Base-by-base conservation (phyloP, 495 filamentous ascomycete species). In the Geopyxis carbonaria region DNA sequence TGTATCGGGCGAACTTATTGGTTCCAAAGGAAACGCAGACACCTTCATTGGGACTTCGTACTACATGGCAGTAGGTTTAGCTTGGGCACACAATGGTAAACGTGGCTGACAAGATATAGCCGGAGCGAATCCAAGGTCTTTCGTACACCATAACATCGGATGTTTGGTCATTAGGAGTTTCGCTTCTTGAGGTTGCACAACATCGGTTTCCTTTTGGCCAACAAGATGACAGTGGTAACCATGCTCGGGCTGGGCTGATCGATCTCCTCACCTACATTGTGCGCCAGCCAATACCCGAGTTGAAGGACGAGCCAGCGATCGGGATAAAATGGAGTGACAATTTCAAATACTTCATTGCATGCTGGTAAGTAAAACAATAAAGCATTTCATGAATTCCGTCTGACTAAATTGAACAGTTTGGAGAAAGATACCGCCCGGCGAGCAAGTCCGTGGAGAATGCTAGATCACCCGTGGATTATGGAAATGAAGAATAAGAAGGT, bases 261-360 rank as follows among this genome's bases (percentile, higher is more conserved):
- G 89, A 97, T 56, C 67, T 97, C 3, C 66, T 97, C 28, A 95
- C 89, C 3, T 95, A 94, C 56, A 95, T 97, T 49, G 89, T 97
- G 24, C 73, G 82, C 42, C 89, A 95, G 57, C 80, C 86, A 18
- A 91, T 94, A 41, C 89, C 89, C 14, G 91, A 87, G 59, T 64
- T 97, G 37, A 94, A 93, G 59, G 91, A 97, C 51, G 89, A 97
- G 60, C 80, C 80, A 13, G 68, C 71, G 28, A 64, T 68, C 10
- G 72, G 69, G 27, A 91, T 95, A 50, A 76, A 70, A 55, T 95
- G 89, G 89, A 89, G 78, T 47, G 79, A 85, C 49, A 89, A 75
- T 46, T 95, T 97, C 61, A 97, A 97, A 56, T 94, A 93, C 58
- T 97, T 95, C 48, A 93, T 97, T 58, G 85, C 92, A 60, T 93